These are phyloP conservation scores for Didymella exigua DNA, from an alignment of 2,329 filamentous ascomycete genomes.

Conservation along the genomic window DNA sequence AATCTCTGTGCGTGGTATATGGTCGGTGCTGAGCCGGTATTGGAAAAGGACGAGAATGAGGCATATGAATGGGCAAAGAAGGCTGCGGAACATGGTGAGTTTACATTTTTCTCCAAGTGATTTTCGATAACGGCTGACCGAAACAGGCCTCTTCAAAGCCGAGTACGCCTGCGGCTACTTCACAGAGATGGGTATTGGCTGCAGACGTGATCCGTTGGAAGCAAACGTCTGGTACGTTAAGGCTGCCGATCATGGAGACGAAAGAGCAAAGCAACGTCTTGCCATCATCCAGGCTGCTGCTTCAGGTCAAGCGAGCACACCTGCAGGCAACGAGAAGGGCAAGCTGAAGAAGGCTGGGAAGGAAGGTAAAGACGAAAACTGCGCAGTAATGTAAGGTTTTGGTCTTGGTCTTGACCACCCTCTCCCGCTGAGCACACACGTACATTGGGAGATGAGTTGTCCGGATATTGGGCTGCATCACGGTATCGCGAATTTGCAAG, in stretches of 20 bases:
- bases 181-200: slow-evolving; percentile 97
- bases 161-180: slow-evolving; percentile 97
- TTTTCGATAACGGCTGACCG: slow-evolving; percentile 18
- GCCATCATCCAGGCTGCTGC: slow-evolving; percentile 86
- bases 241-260: slow-evolving; percentile 89
- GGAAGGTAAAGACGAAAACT: slow-evolving; percentile 47
- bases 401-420: neutral
- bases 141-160: slow-evolving; percentile 69
- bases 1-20: slow-evolving; percentile 98
- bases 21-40: slow-evolving; percentile 86
- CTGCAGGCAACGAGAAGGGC: slow-evolving; percentile 28
- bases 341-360: slow-evolving; percentile 41
- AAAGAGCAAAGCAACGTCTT: slow-evolving; percentile 84
- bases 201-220: slow-evolving; percentile 89
- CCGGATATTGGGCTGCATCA: slow-evolving; percentile 6
- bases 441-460: neutral
- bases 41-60: slow-evolving; percentile 94
- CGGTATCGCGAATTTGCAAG: slow-evolving; percentile 21
- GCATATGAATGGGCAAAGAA: slow-evolving; percentile 94
- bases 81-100: slow-evolving; percentile 83
- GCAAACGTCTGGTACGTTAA: slow-evolving; percentile 99
- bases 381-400: slow-evolving; percentile 43
- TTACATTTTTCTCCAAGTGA: neutral
- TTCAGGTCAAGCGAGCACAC: slow-evolving; percentile 53
- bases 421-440: neutral